Evolutionary conservation across 768 basidiomycete genomes (phyloP).

Genomic region (Pleurotus tuber-regium): DNA sequence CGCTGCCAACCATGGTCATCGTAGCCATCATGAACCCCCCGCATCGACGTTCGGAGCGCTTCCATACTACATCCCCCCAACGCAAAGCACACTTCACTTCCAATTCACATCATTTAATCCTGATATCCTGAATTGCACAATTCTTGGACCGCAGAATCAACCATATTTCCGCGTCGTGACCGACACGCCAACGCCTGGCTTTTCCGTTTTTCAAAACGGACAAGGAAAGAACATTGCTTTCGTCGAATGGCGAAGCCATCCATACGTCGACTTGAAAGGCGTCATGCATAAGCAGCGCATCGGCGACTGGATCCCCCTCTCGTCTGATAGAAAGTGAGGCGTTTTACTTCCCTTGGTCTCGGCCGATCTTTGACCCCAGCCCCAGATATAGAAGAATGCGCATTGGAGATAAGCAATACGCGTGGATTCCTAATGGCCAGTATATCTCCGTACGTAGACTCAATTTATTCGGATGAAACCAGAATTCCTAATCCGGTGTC

Average conservation of each 20-base stretch:
- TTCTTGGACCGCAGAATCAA: constrained; percentile 37
- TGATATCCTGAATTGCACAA: constrained; percentile 35
- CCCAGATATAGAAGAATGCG: constrained; percentile 49
- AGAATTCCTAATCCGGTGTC: background rate
- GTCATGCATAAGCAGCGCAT: constrained; percentile 29
- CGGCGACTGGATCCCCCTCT: constrained; percentile 39
- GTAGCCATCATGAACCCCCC: constrained; percentile 20
- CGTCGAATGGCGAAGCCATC: constrained; percentile 36
- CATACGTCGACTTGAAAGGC: constrained; percentile 33
- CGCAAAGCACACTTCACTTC: constrained; percentile 36
- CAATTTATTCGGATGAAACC: background rate
- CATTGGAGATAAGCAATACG: constrained; percentile 46
- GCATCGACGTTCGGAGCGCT: constrained; percentile 66
- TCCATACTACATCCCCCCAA: constrained; percentile 43
- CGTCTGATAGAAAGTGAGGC: constrained; percentile 33
- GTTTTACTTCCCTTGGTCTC: background rate
- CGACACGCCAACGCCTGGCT: constrained; percentile 28
- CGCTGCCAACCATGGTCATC: constrained; percentile 22
- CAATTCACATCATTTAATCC: constrained; percentile 40
- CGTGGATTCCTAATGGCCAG: constrained; percentile 54
- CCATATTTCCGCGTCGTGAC: constrained; percentile 38
- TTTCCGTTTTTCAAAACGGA: constrained; percentile 35
- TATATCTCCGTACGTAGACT: constrained; percentile 48
- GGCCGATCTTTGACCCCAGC: background rate
- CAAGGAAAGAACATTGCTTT: constrained; percentile 34